Evolutionary conservation across 768 basidiomycete genomes (phyloP).

Genomic region (Lactarius evosmus): DNA sequence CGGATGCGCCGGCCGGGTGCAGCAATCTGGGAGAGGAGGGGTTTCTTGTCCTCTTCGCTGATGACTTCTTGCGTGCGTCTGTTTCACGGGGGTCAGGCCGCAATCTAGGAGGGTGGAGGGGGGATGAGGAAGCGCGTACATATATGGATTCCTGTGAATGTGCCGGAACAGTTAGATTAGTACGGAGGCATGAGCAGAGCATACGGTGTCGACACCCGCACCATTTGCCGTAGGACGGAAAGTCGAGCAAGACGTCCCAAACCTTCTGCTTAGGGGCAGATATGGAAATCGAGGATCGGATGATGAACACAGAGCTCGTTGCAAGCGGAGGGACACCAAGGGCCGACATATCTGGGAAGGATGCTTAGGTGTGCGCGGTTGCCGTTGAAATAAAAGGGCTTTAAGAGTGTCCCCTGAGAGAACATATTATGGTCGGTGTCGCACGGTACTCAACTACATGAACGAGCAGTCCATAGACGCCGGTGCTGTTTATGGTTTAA

Average conservation of each 20-base stretch:
- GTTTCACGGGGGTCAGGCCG: background rate
- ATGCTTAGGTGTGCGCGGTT: background rate
- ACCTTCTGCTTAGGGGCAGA: slow-evolving; percentile 13
- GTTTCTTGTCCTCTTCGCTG: slow-evolving; percentile 8
- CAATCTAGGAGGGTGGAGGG: too few relatives aligned
- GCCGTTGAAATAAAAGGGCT: background rate
- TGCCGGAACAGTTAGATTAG: background rate
- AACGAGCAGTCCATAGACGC: too few relatives aligned
- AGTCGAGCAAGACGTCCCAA: slow-evolving; percentile 19
- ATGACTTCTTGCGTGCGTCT: slow-evolving; percentile 15
- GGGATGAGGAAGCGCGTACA: background rate
- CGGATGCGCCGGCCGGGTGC: slow-evolving; percentile 9
- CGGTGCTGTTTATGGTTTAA: too few relatives aligned
- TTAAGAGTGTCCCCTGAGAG: too few relatives aligned
- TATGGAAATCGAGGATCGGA: slow-evolving; percentile 16
- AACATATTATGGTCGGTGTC: too few relatives aligned
- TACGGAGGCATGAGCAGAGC: background rate
- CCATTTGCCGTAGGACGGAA: slow-evolving; percentile 18
- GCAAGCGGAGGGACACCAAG: background rate
- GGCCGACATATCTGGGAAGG: background rate
- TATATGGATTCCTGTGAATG: slow-evolving; percentile 12
- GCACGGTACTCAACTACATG: too few relatives aligned
- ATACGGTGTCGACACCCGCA: background rate
- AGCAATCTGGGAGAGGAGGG: background rate
- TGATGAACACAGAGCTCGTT: slow-evolving; percentile 6